Evolutionary conservation across 768 basidiomycete species (phyloP), one percentile per base, ranked within the genome.

Genomic region (Lactifluus hygrophoroides): DNA sequence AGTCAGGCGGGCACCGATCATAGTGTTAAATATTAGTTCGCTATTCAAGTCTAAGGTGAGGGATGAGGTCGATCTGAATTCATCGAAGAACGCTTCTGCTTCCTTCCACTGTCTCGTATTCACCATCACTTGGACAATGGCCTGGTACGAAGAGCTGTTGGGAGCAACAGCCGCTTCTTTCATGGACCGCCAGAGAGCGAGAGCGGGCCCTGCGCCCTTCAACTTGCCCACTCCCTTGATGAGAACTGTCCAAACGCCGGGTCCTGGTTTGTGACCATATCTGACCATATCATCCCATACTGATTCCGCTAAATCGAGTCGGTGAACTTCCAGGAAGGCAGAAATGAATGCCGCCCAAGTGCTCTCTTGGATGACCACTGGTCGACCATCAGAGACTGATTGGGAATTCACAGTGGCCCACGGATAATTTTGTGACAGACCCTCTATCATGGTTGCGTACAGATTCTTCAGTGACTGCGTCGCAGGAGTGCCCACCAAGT

Each of bases 181-280:
- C 84, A 94, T 88, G 56, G 77, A 66, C 35, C 76, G 68, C 88
- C 90, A 93, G 1, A 80, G 77, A 9, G 71, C 71, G 46, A 83
- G 70, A 11, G 86, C 82, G 52, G 82, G 77, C 3, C 76, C 73
- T 16, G 77, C 69, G 51, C 80, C 75, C 21, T 78, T 76, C 37
- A 77, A 71, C 47, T 77, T 72, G 32, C 75, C 78, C 63, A 85
- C 84, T 8, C 82, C 80, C 47, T 84, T 79, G 37, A 94, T 72
- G 44, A 90, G 75, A 16, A 83, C 80, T 10, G 80, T 88, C 90
- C 90, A 93, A 49, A 82, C 78, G 27, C 75, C 71, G 9, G 80
- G 69, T 1, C 77, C 77, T n/a, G 84, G 83, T 37, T 57, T 69
- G 37, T 86, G 68, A 1, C 76, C 77, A 21, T 77, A 70, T 37